Percentiles rank a stretch among this genome's conserved stretches.
Evolutionary conservation across 2,329 filamentous ascomycete genomes (phyloP).

Genomic region (Stagonosporopsis vannaccii): DNA sequence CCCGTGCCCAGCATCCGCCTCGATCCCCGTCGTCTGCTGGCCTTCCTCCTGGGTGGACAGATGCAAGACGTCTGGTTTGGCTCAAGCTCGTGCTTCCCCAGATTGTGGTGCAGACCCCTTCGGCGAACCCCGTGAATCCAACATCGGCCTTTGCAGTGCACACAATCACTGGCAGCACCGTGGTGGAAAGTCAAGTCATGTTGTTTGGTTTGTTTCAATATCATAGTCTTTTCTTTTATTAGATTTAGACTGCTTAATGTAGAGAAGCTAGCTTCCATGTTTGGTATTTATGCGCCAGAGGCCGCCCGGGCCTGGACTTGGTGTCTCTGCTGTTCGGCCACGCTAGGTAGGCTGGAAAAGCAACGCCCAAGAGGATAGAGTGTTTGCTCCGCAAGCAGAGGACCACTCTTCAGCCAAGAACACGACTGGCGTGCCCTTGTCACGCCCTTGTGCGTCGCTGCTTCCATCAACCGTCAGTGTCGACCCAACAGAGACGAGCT

Average conservation of each 20-base stretch:
- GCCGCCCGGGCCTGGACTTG: constrained; percentile 12
- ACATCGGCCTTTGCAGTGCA: not conserved
- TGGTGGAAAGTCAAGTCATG: not conserved
- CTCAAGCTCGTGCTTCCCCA: constrained; percentile 14
- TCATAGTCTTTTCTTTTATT: constrained; percentile 15
- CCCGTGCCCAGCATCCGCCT: not conserved
- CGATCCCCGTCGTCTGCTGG: not conserved
- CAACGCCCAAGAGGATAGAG: constrained; percentile 21
- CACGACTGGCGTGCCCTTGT: constrained; percentile 44
- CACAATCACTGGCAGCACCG: not conserved
- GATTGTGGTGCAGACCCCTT: not conserved
- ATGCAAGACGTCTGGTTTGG: constrained; percentile 4
- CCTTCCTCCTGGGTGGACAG: not conserved
- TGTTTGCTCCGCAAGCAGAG: constrained; percentile 51
- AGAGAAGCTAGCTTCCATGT: constrained; percentile 13
- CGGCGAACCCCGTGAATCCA: not conserved
- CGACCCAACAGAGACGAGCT: constrained; percentile 33
- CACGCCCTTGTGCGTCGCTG: constrained; percentile 31
- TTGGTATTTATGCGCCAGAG: constrained; percentile 8
- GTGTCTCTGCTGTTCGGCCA: constrained; percentile 8
- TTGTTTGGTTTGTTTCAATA: constrained; percentile 4
- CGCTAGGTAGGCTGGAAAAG: not conserved
- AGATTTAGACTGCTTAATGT: constrained; percentile 19
- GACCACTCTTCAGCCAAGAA: constrained; percentile 37
- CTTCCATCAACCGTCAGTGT: constrained; percentile 7